A percentile compares a stretch with the other conserved stretches of the same genome.
phyloP scores from a whole-genome alignment of 495 filamentous ascomycete species.

The Penicillium goetzii region DNA sequence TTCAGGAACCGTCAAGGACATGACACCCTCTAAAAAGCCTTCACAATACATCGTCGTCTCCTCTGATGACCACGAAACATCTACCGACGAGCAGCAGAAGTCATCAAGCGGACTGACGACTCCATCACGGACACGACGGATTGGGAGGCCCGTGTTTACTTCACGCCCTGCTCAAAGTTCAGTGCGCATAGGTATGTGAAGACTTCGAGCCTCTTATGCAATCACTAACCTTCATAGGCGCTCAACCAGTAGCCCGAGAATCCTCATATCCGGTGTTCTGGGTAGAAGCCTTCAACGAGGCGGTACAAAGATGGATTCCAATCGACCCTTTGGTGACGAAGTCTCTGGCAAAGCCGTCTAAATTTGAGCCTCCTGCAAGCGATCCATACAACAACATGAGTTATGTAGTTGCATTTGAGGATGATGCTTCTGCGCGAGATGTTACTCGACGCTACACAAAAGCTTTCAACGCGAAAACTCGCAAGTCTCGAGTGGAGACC shows the following conservation, averaged over 20 bases:
- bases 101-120: slow-evolving; percentile 19
- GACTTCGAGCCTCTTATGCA: neutral
- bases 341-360: slow-evolving; percentile 71
- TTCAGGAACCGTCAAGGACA: slow-evolving; percentile 58
- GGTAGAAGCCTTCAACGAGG: slow-evolving; percentile 87
- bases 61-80: slow-evolving; percentile 41
- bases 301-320: slow-evolving; percentile 86
- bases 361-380: slow-evolving; percentile 78
- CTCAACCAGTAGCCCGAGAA: slow-evolving; percentile 30
- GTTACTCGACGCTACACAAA: slow-evolving; percentile 80
- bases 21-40: slow-evolving; percentile 43
- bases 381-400: slow-evolving; percentile 72
- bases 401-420: slow-evolving; percentile 87
- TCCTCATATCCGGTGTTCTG: slow-evolving; percentile 85
- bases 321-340: slow-evolving; percentile 83
- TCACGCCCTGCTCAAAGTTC: slow-evolving; percentile 23
- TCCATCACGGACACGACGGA: slow-evolving; percentile 35
- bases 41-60: slow-evolving; percentile 43
- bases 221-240: slow-evolving; percentile 21
- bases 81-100: slow-evolving; percentile 30
- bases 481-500: slow-evolving; percentile 72
- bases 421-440: slow-evolving; percentile 73
- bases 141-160: slow-evolving; percentile 51
- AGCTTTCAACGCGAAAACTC: slow-evolving; percentile 86
- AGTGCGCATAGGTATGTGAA: slow-evolving; percentile 19